Percentiles rank a stretch among this genome's conserved stretches.
phyloP scores from a whole-genome alignment of 1,284 basidiomycete genomes.

The Irpex sp. region DNA sequence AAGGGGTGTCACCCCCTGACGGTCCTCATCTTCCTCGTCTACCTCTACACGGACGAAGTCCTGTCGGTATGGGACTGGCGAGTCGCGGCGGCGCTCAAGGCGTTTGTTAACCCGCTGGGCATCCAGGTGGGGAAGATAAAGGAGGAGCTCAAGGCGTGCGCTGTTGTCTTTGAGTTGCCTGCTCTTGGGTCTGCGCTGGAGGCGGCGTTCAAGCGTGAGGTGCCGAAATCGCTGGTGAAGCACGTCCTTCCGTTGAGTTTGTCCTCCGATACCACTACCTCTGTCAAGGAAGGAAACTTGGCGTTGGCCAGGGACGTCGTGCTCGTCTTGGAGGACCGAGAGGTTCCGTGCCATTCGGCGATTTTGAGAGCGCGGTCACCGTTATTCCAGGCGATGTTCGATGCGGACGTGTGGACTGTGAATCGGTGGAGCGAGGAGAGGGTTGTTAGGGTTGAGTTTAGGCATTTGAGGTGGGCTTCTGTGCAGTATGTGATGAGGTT shows the following conservation, averaged over 20 bases:
- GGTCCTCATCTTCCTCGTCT: slow-evolving; percentile 77
- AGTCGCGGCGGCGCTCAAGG: slow-evolving; percentile 37
- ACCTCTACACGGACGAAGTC: slow-evolving; percentile 83
- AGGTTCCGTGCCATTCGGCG: slow-evolving; percentile 69
- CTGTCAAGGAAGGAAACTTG: slow-evolving; percentile 1
- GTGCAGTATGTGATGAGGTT: slow-evolving; percentile 79
- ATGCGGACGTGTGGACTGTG: slow-evolving; percentile 78
- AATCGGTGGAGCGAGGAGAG: slow-evolving; percentile 55
- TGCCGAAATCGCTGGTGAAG: slow-evolving; percentile 40
- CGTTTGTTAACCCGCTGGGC: slow-evolving; percentile 25
- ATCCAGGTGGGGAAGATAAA: slow-evolving; percentile 51
- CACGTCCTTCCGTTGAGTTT: slow-evolving; percentile 38
- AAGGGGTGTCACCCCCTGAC: slow-evolving; percentile 60
- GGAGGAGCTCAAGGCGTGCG: slow-evolving; percentile 55
- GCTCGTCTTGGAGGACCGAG: slow-evolving; percentile 70
- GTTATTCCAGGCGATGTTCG: slow-evolving; percentile 88
- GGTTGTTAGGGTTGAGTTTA: slow-evolving; percentile 65
- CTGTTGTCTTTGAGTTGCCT: slow-evolving; percentile 51
- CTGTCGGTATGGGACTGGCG: slow-evolving; percentile 85
- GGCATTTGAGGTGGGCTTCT: slow-evolving; percentile 72
- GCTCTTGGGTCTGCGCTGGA: slow-evolving; percentile 52
- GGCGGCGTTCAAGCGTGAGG: slow-evolving; percentile 46
- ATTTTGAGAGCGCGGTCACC: slow-evolving; percentile 81
- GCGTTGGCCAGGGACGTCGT: slow-evolving; percentile 64
- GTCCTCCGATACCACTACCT: not conserved